Evolutionary conservation across 2,329 filamentous ascomycete species (phyloP), one percentile per base, ranked within the genome.

Genomic region (Simplicillium sp.): DNA sequence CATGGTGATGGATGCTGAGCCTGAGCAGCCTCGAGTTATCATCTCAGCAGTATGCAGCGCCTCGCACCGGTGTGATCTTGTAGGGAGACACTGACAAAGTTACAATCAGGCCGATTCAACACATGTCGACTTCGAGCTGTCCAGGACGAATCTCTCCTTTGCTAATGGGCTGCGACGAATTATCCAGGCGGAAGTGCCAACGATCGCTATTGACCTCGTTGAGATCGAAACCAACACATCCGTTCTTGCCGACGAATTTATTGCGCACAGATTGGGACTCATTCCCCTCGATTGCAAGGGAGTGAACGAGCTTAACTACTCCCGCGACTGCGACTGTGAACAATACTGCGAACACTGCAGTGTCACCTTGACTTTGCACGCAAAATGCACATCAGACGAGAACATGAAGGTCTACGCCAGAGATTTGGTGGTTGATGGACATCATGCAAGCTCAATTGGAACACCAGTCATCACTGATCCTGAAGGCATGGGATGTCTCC

Each of bases 161-260:
- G 90, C 90, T 54, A 98, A 98, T 71, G 84, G 88, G 36, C 68
- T 97, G 46, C 89, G 90, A 47, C 86, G 90, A 57, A 75, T 87
- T 44, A 90, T 97, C 67, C 82, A 95, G 50, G 86, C 87, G 54
- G 90, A 98, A 66, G 85, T 98, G 44, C 89, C 90, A 11, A 96
- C 87, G 17, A 81, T 97, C 53, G 89, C 92, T 48, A 89, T 97
- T 61, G 90, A 98, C 57, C 77, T 95, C 12, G 89, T 97, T 47
- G 87, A 97, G 62, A 82, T 98, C 49, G 82, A 94, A 57, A 77
- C 75, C 55, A 98, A 98, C 70, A 94, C 84, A 43, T 94, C 89
- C n/a, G 89, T 96, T 4, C 79, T 97, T 12, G 86, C 90, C 46
- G 90, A 98, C 64, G 90, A 98, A 64, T 95, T 97, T 63, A 82